Evolutionary conservation across 305 asterid genomes (phyloP), one percentile per base, ranked within the genome.

Genomic region (Fraxinus latifolia): DNA sequence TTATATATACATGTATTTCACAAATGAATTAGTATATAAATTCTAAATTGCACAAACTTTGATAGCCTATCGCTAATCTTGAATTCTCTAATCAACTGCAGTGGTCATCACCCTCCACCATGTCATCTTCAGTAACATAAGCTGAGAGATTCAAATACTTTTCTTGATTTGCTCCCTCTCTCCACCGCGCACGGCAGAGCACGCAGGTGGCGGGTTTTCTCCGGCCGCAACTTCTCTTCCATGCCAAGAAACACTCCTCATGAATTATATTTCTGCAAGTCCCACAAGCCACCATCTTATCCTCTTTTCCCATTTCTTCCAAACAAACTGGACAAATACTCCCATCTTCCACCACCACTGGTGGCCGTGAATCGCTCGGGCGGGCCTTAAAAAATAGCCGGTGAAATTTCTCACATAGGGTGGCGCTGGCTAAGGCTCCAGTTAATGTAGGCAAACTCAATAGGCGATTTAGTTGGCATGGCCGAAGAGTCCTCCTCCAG

Each of bases 131-230:
- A 15, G 74, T 60, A 15, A 94, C 86, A 79, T 87, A 94, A 39
- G 97, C 93, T 34, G 98, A 90, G 8, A 95, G 89, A 82, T 94
- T 95, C 92, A 94, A 77, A 83, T 95, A 95, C 92, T 82, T 91
- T 4, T 90, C 93, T 11, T 82, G 90, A 76, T 90, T 84, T 1
- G 76, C 83, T 8, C 80, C 42, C 19, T 74, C 89, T 77, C 92
- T 88, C 97, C 98, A 94, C 90, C 92, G 88, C 55, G 99, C 92
- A 7, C 98, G 95, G 89, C 98, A 95, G 78, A 95, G 92, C 79
- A 94, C 99, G 81, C 98, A 94, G 33, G 94, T 91, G 21, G 90
- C 81, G 1, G 91, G 88, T 77, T 95, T 83, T 79, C 96, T 91
- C 85, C 95, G 89, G 85, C 91, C 86, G 77, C 91, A 87, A 76